These are phyloP conservation scores for Aspergillus hiratsukae DNA, from an alignment of 2,329 filamentous ascomycete genomes.

Conservation along the genomic window DNA sequence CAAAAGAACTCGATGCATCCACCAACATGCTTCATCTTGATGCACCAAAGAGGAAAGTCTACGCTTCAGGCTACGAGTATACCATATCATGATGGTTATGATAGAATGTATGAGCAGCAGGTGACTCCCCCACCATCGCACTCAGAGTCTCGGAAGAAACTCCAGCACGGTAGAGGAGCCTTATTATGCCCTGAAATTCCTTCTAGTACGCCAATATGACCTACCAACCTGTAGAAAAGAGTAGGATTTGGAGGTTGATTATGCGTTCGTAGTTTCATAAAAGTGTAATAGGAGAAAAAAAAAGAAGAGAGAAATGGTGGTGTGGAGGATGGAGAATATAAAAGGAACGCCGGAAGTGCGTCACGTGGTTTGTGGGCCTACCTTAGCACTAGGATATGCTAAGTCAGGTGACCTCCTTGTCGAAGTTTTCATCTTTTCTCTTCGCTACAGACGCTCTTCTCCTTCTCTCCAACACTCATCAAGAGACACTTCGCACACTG, in stretches of 20 bases:
- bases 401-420: neutral
- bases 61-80: neutral
- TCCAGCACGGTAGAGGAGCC: conserved; percentile 29
- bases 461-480: neutral
- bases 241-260: conserved; percentile 46
- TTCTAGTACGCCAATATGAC: conserved; percentile 49
- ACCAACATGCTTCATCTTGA: neutral
- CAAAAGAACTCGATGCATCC: no score
- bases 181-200: conserved; percentile 27
- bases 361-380: conserved; percentile 14
- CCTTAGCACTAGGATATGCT: neutral
- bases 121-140: conserved; percentile 35
- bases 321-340: neutral
- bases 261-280: conserved; percentile 41
- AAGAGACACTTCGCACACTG: neutral
- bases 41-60: neutral
- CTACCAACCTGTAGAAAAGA: conserved; percentile 39
- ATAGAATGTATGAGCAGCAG: conserved; percentile 36
- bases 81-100: neutral
- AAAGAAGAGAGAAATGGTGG: conserved; percentile 12
- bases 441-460: neutral
- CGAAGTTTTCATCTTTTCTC: conserved; percentile 3
- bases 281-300: conserved; percentile 36
- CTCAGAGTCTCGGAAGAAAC: conserved; percentile 20
- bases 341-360: neutral